Percentiles rank a stretch among this genome's conserved stretches.
Conservation (phyloP, 208 protist species). For the Trypanosoma brucei region DNA sequence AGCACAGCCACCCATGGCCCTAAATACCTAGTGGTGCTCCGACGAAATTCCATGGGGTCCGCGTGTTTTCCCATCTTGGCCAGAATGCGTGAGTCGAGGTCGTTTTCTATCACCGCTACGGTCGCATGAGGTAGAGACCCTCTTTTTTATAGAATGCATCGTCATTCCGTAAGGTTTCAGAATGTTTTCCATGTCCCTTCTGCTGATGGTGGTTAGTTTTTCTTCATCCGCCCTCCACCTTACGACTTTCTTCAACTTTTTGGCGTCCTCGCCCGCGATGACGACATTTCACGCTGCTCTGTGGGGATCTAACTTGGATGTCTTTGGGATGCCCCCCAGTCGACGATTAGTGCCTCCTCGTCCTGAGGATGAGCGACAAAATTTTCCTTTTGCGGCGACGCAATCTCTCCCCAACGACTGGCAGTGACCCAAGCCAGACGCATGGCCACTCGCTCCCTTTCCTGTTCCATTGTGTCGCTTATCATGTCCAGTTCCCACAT, state of each 20-base stretch:
- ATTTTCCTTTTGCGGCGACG: conserved; percentile 6
- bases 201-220: neutral
- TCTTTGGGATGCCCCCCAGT: conserved; percentile 7
- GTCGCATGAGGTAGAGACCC: conserved; percentile 1
- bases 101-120: conserved; percentile 6
- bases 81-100: conserved; percentile 6
- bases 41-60: conserved; percentile 1
- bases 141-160: conserved; percentile 14
- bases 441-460: conserved; percentile 9
- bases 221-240: conserved; percentile 1
- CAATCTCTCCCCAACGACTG: conserved; percentile 4
- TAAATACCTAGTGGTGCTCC: neutral
- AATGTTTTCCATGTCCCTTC: conserved; percentile 9
- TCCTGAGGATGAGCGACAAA: conserved; percentile 2
- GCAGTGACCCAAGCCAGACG: neutral
- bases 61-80: conserved; percentile 8
- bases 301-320: neutral
- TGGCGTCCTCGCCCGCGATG: neutral
- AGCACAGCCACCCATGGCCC: neutral
- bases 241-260: neutral
- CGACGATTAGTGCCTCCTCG: neutral
- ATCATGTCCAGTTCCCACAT: conserved; percentile 4
- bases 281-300: conserved; percentile 2
- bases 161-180: conserved; percentile 6
- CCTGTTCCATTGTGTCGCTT: neutral